A percentile compares a stretch with the other conserved stretches of the same genome.
phyloP scores from a whole-genome alignment of 441 rosid genomes.

The Pelargonium australe region DNA sequence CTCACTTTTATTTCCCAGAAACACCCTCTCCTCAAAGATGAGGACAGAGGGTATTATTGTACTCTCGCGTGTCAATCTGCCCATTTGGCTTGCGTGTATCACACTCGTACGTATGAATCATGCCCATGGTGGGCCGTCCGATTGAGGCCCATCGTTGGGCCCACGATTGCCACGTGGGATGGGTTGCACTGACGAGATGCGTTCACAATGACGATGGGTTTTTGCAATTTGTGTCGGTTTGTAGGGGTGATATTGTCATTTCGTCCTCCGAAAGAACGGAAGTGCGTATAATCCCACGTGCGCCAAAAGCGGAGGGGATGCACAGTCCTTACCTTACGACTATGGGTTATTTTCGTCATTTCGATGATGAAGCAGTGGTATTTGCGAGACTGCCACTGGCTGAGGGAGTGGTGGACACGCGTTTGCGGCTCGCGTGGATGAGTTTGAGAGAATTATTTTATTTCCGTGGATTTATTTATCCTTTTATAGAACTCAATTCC shows the following conservation, averaged over 20 bases:
- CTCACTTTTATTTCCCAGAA: too few species aligned
- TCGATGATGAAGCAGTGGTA: background rate
- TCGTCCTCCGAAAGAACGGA: background rate
- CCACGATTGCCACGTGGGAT: slow-evolving; percentile 21
- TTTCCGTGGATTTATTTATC: too few species aligned
- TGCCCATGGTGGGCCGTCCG: slow-evolving; percentile 7
- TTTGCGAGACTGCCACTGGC: slow-evolving; percentile 12
- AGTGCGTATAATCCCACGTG: slow-evolving; percentile 18
- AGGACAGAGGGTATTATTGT: slow-evolving; percentile 18
- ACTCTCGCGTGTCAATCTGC: background rate
- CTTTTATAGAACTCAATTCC: too few species aligned
- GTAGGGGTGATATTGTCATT: slow-evolving; percentile 12
- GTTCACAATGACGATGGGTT: slow-evolving; percentile 6
- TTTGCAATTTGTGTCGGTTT: slow-evolving; percentile 1
- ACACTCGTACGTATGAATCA: slow-evolving; percentile 25
- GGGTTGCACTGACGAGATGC: slow-evolving; percentile 10
- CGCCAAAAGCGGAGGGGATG: slow-evolving; percentile 10
- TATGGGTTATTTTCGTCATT: background rate
- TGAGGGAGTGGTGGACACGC: background rate
- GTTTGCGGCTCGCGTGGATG: slow-evolving; percentile 1
- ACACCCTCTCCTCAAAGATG: too few species aligned
- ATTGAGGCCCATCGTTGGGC: slow-evolving; percentile 9
- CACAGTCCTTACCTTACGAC: slow-evolving; percentile 4
- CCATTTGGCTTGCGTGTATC: slow-evolving; percentile 16
- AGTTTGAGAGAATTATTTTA: background rate